Evolutionary conservation across 2,329 filamentous ascomycete genomes (phyloP).

Genomic region (Ilyonectria robusta): DNA sequence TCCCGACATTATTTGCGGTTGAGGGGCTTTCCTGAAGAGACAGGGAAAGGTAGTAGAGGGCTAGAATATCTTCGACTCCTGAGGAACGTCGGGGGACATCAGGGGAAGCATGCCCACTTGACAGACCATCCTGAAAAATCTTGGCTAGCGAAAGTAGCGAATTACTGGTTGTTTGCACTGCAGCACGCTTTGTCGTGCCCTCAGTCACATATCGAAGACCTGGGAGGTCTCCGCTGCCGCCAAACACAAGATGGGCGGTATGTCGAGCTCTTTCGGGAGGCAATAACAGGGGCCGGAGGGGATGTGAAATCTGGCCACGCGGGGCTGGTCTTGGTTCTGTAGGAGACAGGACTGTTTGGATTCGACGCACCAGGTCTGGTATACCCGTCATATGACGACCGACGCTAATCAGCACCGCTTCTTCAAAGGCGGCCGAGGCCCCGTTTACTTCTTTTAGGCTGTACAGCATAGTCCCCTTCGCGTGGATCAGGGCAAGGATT

Average conservation of each 20-base stretch:
- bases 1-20: conserved; percentile 98
- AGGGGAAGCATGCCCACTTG: conserved; percentile 74
- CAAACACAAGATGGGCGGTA: conserved; percentile 88
- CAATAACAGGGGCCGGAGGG: conserved; percentile 75
- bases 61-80: conserved; percentile 91
- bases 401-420: conserved; percentile 90
- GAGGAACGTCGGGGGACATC: conserved; percentile 73
- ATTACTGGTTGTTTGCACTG: conserved; percentile 94
- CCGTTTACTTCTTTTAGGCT: conserved; percentile 84
- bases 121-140: conserved; percentile 97
- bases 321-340: conserved; percentile 28
- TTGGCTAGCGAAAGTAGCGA: conserved; percentile 94
- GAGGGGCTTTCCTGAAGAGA: conserved; percentile 96
- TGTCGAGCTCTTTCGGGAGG: conserved; percentile 86
- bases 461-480: conserved; percentile 99
- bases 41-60: conserved; percentile 94
- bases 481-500: conserved; percentile 93
- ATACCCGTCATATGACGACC: conserved; percentile 80
- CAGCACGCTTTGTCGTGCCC: conserved; percentile 80
- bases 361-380: conserved; percentile 81
- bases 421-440: conserved; percentile 92
- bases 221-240: conserved; percentile 80
- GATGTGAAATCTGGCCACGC: conserved; percentile 20
- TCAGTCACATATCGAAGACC: conserved; percentile 80
- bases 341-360: conserved; percentile 77